A percentile compares a stretch with the other conserved stretches of the same genome.
These are phyloP conservation scores for Acanthamoeba culbertsoni DNA, from an alignment of 208 protist genomes.

Conservation along the genomic window DNA sequence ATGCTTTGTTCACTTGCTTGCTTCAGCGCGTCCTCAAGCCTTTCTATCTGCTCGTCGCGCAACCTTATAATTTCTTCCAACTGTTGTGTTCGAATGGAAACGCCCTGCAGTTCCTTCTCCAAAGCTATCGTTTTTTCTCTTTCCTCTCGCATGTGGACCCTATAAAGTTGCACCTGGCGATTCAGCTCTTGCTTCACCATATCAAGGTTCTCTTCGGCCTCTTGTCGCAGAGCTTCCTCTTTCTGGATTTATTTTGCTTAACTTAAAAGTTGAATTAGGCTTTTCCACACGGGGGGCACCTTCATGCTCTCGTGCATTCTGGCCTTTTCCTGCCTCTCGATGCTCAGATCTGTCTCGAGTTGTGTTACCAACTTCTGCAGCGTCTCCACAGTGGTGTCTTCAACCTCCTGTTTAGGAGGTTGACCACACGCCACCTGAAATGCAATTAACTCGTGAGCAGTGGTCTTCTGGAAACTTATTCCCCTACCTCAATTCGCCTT, in stretches of 20 bases:
- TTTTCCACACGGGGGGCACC: neutral
- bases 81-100: neutral
- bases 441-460: neutral
- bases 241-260: neutral
- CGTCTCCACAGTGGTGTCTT: neutral
- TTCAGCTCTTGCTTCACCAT: conserved; percentile 56
- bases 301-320: conserved; percentile 44
- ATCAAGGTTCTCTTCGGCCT: conserved; percentile 36
- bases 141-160: conserved; percentile 17
- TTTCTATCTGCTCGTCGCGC: neutral
- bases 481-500: neutral
- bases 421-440: too few relatives aligned
- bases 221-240: conserved; percentile 7
- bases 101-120: conserved; percentile 30
- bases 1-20: neutral
- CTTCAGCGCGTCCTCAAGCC: neutral
- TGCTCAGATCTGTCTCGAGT: neutral
- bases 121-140: neutral
- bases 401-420: neutral
- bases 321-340: neutral
- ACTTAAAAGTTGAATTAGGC: neutral
- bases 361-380: neutral
- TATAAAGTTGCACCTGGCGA: neutral
- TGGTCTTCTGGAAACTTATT: neutral
- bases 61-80: neutral